These are phyloP conservation scores for Coleophoma cylindrospora DNA, from an alignment of 2,329 filamentous ascomycete species.

Conservation along the genomic window DNA sequence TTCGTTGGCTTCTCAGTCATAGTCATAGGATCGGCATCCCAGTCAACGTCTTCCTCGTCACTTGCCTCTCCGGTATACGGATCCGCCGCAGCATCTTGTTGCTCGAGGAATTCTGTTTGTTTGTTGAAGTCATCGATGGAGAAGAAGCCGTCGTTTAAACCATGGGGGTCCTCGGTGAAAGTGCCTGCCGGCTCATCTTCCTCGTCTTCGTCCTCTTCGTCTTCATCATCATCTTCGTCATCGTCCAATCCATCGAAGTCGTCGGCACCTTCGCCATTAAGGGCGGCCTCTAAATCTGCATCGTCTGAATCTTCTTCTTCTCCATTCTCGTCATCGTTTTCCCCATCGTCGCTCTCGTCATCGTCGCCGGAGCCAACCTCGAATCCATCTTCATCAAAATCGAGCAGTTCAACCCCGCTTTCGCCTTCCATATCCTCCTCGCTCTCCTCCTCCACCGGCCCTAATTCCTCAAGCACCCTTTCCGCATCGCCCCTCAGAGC, in stretches of 20 bases:
- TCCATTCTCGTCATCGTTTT: constrained; percentile 30
- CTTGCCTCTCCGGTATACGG: constrained; percentile 68
- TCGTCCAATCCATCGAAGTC: constrained; percentile 28
- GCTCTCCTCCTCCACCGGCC: constrained; percentile 17
- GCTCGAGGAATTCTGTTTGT: constrained; percentile 83
- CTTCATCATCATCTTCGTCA: constrained; percentile 29
- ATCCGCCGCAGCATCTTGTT: constrained; percentile 75
- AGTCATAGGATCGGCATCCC: constrained; percentile 71
- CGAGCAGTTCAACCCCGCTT: constrained; percentile 26
- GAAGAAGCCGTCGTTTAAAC: constrained; percentile 96
- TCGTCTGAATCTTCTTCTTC: constrained; percentile 24
- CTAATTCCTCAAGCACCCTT: constrained; percentile 33
- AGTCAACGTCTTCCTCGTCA: constrained; percentile 85
- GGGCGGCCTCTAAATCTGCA: constrained; percentile 28
- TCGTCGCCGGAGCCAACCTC: constrained; percentile 28
- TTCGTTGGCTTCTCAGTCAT: constrained; percentile 22
- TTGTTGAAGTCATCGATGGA: constrained; percentile 97
- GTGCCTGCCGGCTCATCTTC: constrained; percentile 46
- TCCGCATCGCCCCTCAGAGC: constrained; percentile 52
- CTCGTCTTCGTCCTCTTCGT: constrained; percentile 41
- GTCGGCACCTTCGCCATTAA: constrained; percentile 15
- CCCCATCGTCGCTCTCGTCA: constrained; percentile 26
- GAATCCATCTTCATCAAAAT: constrained; percentile 34
- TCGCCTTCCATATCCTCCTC: constrained; percentile 29
- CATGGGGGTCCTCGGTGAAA: constrained; percentile 69